These are phyloP conservation scores for Kentomonas sorsogonicus DNA, from an alignment of 208 protist species.

Conservation along the genomic window DNA sequence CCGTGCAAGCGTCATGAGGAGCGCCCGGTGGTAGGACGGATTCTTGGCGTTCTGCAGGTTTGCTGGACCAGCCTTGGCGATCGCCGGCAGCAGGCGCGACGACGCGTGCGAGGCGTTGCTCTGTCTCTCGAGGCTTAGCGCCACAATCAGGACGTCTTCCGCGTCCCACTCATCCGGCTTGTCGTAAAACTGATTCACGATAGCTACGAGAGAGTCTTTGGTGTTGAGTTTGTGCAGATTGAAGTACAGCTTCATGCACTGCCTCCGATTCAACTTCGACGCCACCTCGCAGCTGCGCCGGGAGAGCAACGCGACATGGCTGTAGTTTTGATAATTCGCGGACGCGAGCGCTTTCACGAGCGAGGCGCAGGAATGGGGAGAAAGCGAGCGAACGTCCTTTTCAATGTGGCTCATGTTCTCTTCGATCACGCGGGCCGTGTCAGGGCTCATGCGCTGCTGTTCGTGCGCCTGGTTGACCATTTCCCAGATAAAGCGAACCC, in stretches of 20 bases:
- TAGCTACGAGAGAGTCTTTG: constrained; percentile 67
- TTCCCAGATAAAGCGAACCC: no score
- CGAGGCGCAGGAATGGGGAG: constrained; percentile 25
- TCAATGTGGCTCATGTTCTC: constrained; percentile 42
- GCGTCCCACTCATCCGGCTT: constrained; percentile 31
- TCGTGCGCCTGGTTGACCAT: no score
- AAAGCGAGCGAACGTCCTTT: constrained; percentile 47
- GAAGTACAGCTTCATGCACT: constrained; percentile 63
- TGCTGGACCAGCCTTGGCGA: constrained; percentile 32
- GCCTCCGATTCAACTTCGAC: constrained; percentile 25
- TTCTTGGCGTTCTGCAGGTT: constrained; percentile 30
- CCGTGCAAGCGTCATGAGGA: constrained; percentile 56
- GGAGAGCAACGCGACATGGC: constrained; percentile 51
- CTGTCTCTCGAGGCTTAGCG: constrained; percentile 56
- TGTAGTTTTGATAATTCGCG: constrained; percentile 68
- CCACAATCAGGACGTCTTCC: constrained; percentile 49
- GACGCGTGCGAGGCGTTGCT: constrained; percentile 52
- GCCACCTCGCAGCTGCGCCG: constrained; percentile 76
- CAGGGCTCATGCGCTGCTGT: no score
- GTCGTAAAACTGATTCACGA: constrained; percentile 57
- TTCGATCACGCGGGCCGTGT: constrained; percentile 24
- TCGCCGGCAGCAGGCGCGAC: constrained; percentile 33
- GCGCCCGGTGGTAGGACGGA: constrained; percentile 43
- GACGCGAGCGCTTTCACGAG: constrained; percentile 51
- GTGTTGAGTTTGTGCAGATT: constrained; percentile 71